Evolutionary conservation across 352 stramenopile genomes (phyloP).

Genomic region (Phytophthora idaei): DNA sequence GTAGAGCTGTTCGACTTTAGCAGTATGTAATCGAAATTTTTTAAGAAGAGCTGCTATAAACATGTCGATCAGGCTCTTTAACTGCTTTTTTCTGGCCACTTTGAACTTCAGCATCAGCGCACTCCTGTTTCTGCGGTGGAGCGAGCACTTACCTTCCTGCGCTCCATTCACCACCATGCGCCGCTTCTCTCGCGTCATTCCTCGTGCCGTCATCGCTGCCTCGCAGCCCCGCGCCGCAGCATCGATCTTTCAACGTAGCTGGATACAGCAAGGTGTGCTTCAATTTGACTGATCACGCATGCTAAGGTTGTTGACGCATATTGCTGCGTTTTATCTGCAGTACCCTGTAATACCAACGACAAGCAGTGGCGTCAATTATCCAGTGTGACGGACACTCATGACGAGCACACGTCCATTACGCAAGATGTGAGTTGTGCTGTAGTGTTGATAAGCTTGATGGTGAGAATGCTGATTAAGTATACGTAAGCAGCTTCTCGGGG

Average conservation of each 20-base stretch:
- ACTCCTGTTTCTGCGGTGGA: constrained; percentile 29
- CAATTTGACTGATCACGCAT: constrained; percentile 5
- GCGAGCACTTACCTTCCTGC: constrained; percentile 13
- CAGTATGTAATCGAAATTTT: background rate
- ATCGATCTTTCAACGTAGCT: constrained; percentile 22
- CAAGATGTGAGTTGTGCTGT: constrained; percentile 27
- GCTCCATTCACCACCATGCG: constrained; percentile 15
- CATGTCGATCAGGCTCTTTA: too few relatives aligned
- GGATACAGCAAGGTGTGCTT: constrained; percentile 34
- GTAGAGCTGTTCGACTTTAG: constrained; percentile 1
- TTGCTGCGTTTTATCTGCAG: constrained; percentile 13
- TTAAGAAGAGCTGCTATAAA: too few relatives aligned
- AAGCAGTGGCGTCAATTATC: constrained; percentile 27
- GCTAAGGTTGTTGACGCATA: constrained; percentile 11
- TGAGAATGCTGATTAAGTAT: constrained; percentile 4
- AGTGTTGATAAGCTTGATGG: background rate
- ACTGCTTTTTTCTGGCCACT: background rate
- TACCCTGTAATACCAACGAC: background rate
- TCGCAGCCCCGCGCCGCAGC: constrained; percentile 15
- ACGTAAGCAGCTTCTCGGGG: constrained; percentile 51
- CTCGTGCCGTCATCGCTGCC: constrained; percentile 14
- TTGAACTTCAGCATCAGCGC: constrained; percentile 29
- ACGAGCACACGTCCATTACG: constrained; percentile 28
- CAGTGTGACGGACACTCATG: constrained; percentile 13
- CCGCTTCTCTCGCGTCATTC: constrained; percentile 29